Conservation (phyloP, 768 basidiomycete genomes). For the Tricholoma terreum region DNA sequence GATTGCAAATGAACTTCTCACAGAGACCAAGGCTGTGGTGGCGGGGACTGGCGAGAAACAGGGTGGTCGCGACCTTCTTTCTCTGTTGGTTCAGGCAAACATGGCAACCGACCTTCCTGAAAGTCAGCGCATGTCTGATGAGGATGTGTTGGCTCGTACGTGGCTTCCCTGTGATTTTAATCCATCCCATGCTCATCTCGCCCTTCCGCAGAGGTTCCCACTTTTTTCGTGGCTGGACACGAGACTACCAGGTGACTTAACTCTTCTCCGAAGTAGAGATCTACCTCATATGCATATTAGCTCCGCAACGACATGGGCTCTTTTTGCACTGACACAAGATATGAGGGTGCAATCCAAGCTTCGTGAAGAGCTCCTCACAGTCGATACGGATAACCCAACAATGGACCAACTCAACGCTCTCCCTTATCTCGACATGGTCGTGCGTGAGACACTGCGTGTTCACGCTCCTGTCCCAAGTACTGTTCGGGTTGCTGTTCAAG, state of each 20-base stretch:
- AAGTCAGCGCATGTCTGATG: conserved; percentile 17
- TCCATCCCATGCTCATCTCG: not conserved
- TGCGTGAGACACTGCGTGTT: conserved; percentile 58
- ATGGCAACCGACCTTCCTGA: conserved; percentile 39
- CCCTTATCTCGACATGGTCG: conserved; percentile 64
- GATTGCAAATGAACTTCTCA: conserved; percentile 39
- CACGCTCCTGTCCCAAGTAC: conserved; percentile 49
- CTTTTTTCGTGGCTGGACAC: conserved; percentile 48
- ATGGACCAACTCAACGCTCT: conserved; percentile 70
- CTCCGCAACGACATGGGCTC: conserved; percentile 53
- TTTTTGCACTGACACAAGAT: conserved; percentile 51
- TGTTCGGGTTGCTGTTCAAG: conserved; percentile 43
- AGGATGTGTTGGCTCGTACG: conserved; percentile 18
- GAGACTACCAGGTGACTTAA: conserved; percentile 40
- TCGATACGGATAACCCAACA: conserved; percentile 53
- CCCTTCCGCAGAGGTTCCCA: conserved; percentile 41
- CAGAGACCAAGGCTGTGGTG: conserved; percentile 35
- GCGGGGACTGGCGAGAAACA: not conserved
- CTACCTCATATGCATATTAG: conserved; percentile 16
- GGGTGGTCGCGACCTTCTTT: conserved; percentile 44
- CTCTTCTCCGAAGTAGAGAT: too few species aligned
- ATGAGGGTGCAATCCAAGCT: conserved; percentile 52
- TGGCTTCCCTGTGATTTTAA: not conserved
- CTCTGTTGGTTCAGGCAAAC: conserved; percentile 45
- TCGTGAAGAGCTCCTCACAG: conserved; percentile 50